These are phyloP conservation scores for Solanum tarapatanum DNA, from an alignment of 257 asterid species.

Conservation along the genomic window DNA sequence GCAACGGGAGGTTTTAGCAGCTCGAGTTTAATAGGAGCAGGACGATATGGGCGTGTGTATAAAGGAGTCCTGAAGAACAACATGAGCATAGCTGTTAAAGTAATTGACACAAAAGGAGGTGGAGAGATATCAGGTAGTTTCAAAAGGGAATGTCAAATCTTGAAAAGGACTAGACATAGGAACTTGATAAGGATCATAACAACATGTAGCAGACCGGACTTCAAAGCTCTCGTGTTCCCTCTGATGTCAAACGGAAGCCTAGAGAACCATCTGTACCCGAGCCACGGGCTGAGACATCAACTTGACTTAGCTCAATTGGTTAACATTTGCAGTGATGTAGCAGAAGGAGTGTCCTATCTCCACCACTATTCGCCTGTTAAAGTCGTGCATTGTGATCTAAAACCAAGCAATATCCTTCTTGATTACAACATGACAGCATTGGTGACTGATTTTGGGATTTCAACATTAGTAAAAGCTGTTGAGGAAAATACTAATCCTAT, in stretches of 20 bases:
- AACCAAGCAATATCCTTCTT: conserved; percentile 79
- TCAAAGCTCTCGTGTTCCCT: conserved; percentile 81
- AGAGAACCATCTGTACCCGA: conserved; percentile 52
- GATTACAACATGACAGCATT: conserved; percentile 61
- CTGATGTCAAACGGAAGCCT: conserved; percentile 75
- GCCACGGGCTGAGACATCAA: conserved; percentile 9
- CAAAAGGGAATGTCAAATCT: conserved; percentile 68
- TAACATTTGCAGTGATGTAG: conserved; percentile 62
- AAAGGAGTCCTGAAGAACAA: conserved; percentile 53
- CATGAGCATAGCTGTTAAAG: conserved; percentile 60
- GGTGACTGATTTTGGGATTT: conserved; percentile 72
- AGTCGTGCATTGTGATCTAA: conserved; percentile 76
- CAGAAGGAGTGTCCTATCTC: conserved; percentile 69
- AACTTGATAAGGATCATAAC: conserved; percentile 65
- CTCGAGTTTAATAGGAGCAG: conserved; percentile 56
- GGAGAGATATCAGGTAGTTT: conserved; percentile 37
- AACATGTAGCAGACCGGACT: conserved; percentile 60
- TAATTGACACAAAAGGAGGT: conserved; percentile 24
- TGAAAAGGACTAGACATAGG: conserved; percentile 58
- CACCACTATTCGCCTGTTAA: conserved; percentile 63
- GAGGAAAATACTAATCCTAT: conserved; percentile 6
- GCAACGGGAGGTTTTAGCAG: conserved; percentile 60
- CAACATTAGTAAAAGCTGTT: conserved; percentile 39
- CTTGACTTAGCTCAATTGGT: conserved; percentile 39
- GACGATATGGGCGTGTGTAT: conserved; percentile 62